Evolutionary conservation across 192 early-diverging fungal species (phyloP), one percentile per base, ranked within the genome.

Genomic region (Coemansia sp.): DNA sequence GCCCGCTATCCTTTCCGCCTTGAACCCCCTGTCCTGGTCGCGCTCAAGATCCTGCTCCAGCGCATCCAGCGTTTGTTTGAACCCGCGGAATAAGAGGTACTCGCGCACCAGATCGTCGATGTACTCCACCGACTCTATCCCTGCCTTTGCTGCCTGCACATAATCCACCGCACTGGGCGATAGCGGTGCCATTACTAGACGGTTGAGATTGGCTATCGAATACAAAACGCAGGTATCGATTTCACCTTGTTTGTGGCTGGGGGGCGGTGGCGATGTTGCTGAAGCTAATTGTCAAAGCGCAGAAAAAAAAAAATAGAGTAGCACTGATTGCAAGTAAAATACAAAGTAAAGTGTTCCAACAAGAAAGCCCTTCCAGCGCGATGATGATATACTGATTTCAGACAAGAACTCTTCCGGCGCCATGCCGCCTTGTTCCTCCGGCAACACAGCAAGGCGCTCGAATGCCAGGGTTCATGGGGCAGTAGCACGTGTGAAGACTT

Each of bases 61-160:
- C 25, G 79, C 58, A 48, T 57, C 25, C 29, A 81, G 68, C 42
- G 79, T 81, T 33, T 32, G 40, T 17, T 75, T 73, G 62, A 76
- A 81, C 2, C 79, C 79, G 13, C 79, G 70, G 48, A 81, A 81
- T 35, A 81, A 50, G 35, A 81, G 58, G 56, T 81, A 81, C 64
- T 81, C 79, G 25, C 79, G 74, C 42, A 81, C 57, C 45, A 81
- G 61, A 48, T 81, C 79, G 48, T 81, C 79, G 20, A 81, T 81
- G 61, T 73, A 66, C 58, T 69, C 74, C 17, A 76, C 14, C 55
- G 79, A 81, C 70, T 76, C 79, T 33, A 81, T 75, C 29, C 79
- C 79, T 0, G 67, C 79, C 56, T 70, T 76, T 25, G 79, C 79
- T n/a, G 74, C 65, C 79, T 63, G 61, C 59, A 81, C 61, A 35